Base-by-base conservation (phyloP, 2,329 filamentous ascomycete species). In the Sarocladium kiliense region DNA sequence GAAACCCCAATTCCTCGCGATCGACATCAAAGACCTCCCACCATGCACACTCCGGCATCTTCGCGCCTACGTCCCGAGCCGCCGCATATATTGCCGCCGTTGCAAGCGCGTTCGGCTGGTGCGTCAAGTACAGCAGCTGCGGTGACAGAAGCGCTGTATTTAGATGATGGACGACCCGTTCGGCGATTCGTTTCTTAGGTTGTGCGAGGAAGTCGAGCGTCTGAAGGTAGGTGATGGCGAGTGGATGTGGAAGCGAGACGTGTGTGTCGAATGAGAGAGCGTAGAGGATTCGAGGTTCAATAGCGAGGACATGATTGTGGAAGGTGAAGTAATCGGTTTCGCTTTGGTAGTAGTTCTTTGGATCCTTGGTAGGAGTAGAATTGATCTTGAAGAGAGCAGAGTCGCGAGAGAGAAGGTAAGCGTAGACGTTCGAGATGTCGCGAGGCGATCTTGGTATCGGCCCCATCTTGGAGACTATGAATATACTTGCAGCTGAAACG, bases 1-100 rank as follows among this genome's bases (percentile, higher is more conserved):
- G 71, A 63, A 97, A 97, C 0, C 94, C 94, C 34, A 99, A 77
- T 68, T 96, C 91, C 74, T 99, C 94, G 53, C 94, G 80, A 64
- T 97, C 92, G 7, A 94, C 89, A 70, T 99, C 94, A 68, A 97
- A 97, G 0, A 97, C 90, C 70, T 97, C 92, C 94, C 94, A 99
- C 94, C 94, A 99, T 59, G 90, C 86, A 49, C 82, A 83, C 59
- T 88, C 88, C 0, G 93, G 91, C 72, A 97, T 79, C 68, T 89
- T 91, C 12, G 88, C 82, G 0, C 81, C 85, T 1, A 82, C 69
- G 61, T 97, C 91, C 44, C 86, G 81, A 1, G 91, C 88, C 0
- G 93, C 89, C n/a, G 91, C 82, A 67, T 97, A 99, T 30, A 97
- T 88, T 1, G 92, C 90, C 1, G 92, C 89, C 2, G 91, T 90